These are phyloP conservation scores for Pythium aristosporum DNA, from an alignment of 352 stramenopile species.

Conservation along the genomic window DNA sequence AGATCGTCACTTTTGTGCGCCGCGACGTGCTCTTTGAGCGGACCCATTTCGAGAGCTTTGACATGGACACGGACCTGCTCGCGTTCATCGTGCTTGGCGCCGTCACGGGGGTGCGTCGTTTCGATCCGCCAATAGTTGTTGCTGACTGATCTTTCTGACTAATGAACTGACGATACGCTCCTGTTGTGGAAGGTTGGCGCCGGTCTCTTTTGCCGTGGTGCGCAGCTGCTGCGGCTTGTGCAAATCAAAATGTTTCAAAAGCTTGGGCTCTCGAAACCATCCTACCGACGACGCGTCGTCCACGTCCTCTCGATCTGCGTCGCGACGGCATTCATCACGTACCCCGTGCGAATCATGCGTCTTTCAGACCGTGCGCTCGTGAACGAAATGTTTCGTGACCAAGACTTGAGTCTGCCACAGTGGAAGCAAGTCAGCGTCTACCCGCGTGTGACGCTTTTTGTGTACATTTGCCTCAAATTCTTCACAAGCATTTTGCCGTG, in stretches of 20 bases:
- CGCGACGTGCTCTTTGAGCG: slow-evolving; percentile 74
- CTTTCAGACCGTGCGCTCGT: slow-evolving; percentile 68
- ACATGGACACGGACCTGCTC: slow-evolving; percentile 78
- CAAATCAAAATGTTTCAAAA: slow-evolving; percentile 55
- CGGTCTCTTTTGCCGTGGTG: slow-evolving; percentile 63
- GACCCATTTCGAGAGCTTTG: slow-evolving; percentile 74
- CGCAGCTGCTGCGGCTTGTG: slow-evolving; percentile 39
- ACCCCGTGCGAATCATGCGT: slow-evolving; percentile 68
- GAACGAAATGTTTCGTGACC: slow-evolving; percentile 77
- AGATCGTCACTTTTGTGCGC: slow-evolving; percentile 73
- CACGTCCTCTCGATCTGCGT: slow-evolving; percentile 66
- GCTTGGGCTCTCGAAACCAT: slow-evolving; percentile 50
- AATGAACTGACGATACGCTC: neutral
- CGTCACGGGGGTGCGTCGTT: slow-evolving; percentile 57
- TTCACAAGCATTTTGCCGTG: slow-evolving; percentile 65
- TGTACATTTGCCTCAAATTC: slow-evolving; percentile 78
- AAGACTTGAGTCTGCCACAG: slow-evolving; percentile 51
- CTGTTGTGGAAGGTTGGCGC: slow-evolving; percentile 42
- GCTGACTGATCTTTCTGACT: neutral
- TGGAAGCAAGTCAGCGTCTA: slow-evolving; percentile 65
- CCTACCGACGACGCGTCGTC: slow-evolving; percentile 52
- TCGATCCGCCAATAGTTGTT: neutral
- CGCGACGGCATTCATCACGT: slow-evolving; percentile 58
- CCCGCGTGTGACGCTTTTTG: slow-evolving; percentile 54
- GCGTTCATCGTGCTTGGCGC: slow-evolving; percentile 66